phyloP scores from a whole-genome alignment of 768 basidiomycete species.

The Tulasnella sp. region DNA sequence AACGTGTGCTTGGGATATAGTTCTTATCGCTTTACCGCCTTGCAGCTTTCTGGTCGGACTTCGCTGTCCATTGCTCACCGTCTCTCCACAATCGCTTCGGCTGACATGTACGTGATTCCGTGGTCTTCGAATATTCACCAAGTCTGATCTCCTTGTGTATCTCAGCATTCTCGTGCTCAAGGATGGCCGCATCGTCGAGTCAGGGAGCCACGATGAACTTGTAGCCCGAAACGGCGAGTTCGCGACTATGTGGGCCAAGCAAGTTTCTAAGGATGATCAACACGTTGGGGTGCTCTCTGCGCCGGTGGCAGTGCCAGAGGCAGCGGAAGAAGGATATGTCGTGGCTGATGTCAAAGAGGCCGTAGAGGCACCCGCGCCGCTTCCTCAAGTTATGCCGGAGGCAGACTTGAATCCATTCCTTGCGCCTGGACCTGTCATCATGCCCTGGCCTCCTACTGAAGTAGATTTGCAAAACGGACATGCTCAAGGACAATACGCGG shows the following conservation, averaged over 20 bases:
- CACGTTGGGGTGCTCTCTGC: slow-evolving; percentile 23
- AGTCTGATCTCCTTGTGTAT: slow-evolving; percentile 33
- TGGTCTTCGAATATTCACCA: slow-evolving; percentile 33
- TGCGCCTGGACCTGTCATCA: slow-evolving; percentile 13
- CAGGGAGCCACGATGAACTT: slow-evolving; percentile 69
- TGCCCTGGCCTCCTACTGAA: slow-evolving; percentile 11
- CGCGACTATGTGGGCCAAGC: slow-evolving; percentile 82
- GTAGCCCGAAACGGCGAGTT: slow-evolving; percentile 61
- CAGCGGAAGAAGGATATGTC: slow-evolving; percentile 2
- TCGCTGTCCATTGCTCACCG: slow-evolving; percentile 74
- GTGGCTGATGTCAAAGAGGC: not conserved
- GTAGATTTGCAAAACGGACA: not conserved
- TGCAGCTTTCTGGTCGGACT: slow-evolving; percentile 45
- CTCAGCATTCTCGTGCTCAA: slow-evolving; percentile 79
- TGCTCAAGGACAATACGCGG: slow-evolving; percentile 2
- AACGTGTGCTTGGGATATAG: not conserved
- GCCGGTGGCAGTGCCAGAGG: not conserved
- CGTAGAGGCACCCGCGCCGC: not conserved
- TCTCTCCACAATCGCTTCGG: slow-evolving; percentile 50
- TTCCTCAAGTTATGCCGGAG: slow-evolving; percentile 14
- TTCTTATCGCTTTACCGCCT: not conserved
- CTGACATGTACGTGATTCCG: slow-evolving; percentile 35
- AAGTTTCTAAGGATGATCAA: slow-evolving; percentile 51
- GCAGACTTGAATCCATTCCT: slow-evolving; percentile 6
- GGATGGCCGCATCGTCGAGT: slow-evolving; percentile 80